A percentile compares a stretch with the other conserved stretches of the same genome.
Conservation (phyloP, 2,329 filamentous ascomycete genomes). For the Hirsutella thompsonii region DNA sequence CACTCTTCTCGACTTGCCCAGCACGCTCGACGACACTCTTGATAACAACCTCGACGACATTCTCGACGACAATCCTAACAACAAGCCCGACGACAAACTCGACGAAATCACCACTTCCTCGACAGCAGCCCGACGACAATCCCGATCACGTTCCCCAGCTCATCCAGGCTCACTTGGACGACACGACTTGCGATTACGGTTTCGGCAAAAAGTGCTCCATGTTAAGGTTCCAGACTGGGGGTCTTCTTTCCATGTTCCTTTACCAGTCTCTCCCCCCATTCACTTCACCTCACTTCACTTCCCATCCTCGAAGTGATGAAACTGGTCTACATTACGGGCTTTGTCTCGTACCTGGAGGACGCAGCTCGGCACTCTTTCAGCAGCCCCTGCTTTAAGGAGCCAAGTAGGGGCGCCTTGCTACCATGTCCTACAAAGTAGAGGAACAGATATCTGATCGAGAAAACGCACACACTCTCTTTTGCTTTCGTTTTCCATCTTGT, state of each 20-base stretch:
- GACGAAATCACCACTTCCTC: background rate
- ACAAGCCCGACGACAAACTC: background rate
- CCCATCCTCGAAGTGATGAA: too few relatives aligned
- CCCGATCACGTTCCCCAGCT: background rate
- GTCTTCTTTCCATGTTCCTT: too few relatives aligned
- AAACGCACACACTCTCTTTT: background rate
- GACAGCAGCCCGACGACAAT: background rate
- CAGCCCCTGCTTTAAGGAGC: background rate
- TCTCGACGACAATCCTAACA: background rate
- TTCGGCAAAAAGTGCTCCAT: too few relatives aligned
- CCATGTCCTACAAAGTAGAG: background rate
- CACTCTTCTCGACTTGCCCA: background rate
- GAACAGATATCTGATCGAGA: conserved; percentile 40
- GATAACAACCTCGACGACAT: background rate
- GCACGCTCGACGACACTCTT: background rate
- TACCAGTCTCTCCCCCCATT: too few relatives aligned
- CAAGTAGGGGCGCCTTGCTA: background rate
- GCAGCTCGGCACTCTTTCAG: background rate
- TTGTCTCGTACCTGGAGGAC: background rate
- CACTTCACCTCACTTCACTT: too few relatives aligned
- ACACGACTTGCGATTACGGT: too few relatives aligned
- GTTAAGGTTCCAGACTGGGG: too few relatives aligned
- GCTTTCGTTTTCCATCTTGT: conserved; percentile 1
- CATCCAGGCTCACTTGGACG: too few relatives aligned
- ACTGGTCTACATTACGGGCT: too few relatives aligned